These are phyloP conservation scores for Pichia eremophila DNA, from an alignment of 805 yeast species.

Conservation along the genomic window DNA sequence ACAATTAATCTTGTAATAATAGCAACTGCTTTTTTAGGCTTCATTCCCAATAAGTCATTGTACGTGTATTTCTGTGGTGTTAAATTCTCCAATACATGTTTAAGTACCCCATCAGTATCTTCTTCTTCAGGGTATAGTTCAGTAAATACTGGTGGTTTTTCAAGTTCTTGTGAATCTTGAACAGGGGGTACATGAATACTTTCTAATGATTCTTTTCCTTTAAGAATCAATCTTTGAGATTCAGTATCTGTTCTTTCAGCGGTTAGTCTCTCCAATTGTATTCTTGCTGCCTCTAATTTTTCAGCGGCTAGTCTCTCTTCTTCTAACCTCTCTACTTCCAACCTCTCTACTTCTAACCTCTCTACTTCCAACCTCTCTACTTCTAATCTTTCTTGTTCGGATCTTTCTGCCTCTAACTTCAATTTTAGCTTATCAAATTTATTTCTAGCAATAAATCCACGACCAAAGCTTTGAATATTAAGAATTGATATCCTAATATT, in stretches of 20 bases:
- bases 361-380: background rate
- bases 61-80: background rate
- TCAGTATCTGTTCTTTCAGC: constrained; percentile 2
- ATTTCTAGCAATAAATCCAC: constrained; percentile 44
- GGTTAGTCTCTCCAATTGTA: background rate
- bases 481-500: background rate
- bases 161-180: background rate
- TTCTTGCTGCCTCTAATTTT: constrained; percentile 3
- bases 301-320: background rate
- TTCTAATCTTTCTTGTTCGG: constrained; percentile 33
- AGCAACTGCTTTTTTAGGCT: constrained; percentile 6
- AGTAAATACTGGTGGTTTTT: background rate
- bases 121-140: background rate
- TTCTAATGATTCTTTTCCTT: background rate
- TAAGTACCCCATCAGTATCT: background rate
- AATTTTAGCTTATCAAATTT: constrained; percentile 64
- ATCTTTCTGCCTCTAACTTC: constrained; percentile 63
- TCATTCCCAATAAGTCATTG: background rate
- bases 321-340: background rate
- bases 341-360: background rate
- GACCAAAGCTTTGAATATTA: constrained; percentile 19
- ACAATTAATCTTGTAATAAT: background rate
- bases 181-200: background rate
- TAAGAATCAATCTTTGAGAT: background rate
- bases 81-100: background rate